Conservation (phyloP, 2,329 filamentous ascomycete species). For the Monilinia fructicola region DNA sequence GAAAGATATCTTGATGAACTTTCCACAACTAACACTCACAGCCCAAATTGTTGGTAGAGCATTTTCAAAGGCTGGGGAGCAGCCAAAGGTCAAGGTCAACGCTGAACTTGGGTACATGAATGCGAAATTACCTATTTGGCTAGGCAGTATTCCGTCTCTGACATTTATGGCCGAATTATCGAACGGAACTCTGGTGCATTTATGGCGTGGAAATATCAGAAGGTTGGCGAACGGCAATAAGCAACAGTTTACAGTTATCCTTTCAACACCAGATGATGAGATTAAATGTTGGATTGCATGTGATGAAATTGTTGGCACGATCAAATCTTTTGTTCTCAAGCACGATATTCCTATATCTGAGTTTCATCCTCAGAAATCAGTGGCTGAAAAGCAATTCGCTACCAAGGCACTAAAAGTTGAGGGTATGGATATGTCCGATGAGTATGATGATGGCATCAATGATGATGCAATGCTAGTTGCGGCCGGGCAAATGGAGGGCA, state of each 20-base stretch:
- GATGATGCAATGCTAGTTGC: slow-evolving; percentile 47
- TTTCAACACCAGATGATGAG: slow-evolving; percentile 54
- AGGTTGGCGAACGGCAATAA: slow-evolving; percentile 60
- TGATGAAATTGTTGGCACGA: slow-evolving; percentile 74
- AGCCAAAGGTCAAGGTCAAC: slow-evolving; percentile 60
- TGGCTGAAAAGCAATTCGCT: slow-evolving; percentile 11
- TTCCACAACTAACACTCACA: slow-evolving; percentile 59
- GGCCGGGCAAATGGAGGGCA: slow-evolving; percentile 34
- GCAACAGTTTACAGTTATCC: slow-evolving; percentile 57
- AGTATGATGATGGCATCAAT: slow-evolving; percentile 41
- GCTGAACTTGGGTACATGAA: slow-evolving; percentile 73
- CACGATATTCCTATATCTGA: slow-evolving; percentile 41
- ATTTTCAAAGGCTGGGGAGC: slow-evolving; percentile 41
- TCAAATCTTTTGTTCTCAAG: slow-evolving; percentile 32
- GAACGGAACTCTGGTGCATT: slow-evolving; percentile 68
- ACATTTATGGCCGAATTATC: slow-evolving; percentile 74
- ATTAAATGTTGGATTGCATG: slow-evolving; percentile 75
- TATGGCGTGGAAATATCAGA: slow-evolving; percentile 61
- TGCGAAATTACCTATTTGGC: slow-evolving; percentile 61
- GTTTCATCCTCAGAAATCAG: slow-evolving; percentile 35
- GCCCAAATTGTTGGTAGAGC: slow-evolving; percentile 41
- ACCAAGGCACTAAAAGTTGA: not conserved
- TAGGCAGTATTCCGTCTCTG: slow-evolving; percentile 62
- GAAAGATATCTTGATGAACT: slow-evolving; percentile 62
- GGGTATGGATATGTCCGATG: slow-evolving; percentile 30